Conservation (phyloP, 108 stramenopile species). For the Pseudonitzschia multistriata region DNA sequence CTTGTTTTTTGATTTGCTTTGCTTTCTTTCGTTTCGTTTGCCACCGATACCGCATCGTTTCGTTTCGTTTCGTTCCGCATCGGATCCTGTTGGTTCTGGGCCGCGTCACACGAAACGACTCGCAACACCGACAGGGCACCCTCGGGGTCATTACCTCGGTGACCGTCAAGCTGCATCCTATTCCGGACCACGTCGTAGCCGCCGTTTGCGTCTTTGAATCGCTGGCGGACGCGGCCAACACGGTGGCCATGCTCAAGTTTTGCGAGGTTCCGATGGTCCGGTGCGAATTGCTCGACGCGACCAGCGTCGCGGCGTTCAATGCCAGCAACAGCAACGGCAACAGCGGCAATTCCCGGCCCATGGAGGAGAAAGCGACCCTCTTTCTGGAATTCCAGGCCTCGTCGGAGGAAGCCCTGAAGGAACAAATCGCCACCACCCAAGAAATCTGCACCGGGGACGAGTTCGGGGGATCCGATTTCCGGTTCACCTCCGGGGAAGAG, state of each 20-base stretch:
- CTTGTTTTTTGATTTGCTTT: too few relatives aligned
- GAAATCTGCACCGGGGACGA: slow-evolving; percentile 48
- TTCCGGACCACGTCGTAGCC: slow-evolving; percentile 64
- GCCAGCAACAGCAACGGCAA: slow-evolving; percentile 22
- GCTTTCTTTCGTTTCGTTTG: too few relatives aligned
- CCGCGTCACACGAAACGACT: neutral
- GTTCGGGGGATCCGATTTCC: slow-evolving; percentile 55
- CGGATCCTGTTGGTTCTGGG: too few relatives aligned
- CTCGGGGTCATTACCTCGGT: slow-evolving; percentile 83
- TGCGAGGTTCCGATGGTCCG: slow-evolving; percentile 63
- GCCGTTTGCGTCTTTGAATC: slow-evolving; percentile 76
- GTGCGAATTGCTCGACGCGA: slow-evolving; percentile 82
- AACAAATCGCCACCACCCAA: slow-evolving; percentile 49
- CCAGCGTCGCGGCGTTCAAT: slow-evolving; percentile 73
- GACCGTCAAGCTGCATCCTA: slow-evolving; percentile 85
- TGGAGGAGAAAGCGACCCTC: slow-evolving; percentile 62
- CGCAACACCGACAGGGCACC: slow-evolving; percentile 41
- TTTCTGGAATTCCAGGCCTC: slow-evolving; percentile 83
- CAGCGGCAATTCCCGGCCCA: slow-evolving; percentile 21
- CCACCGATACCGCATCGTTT: too few relatives aligned
- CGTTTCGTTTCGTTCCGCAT: neutral
- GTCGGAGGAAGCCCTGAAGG: slow-evolving; percentile 40
- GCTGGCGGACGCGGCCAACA: slow-evolving; percentile 65
- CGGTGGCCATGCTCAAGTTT: slow-evolving; percentile 67
- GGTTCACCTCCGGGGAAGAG: slow-evolving; percentile 46